These are phyloP conservation scores for Fusarium protoensiforme DNA, from an alignment of 2,329 filamentous ascomycete species.

Conservation along the genomic window DNA sequence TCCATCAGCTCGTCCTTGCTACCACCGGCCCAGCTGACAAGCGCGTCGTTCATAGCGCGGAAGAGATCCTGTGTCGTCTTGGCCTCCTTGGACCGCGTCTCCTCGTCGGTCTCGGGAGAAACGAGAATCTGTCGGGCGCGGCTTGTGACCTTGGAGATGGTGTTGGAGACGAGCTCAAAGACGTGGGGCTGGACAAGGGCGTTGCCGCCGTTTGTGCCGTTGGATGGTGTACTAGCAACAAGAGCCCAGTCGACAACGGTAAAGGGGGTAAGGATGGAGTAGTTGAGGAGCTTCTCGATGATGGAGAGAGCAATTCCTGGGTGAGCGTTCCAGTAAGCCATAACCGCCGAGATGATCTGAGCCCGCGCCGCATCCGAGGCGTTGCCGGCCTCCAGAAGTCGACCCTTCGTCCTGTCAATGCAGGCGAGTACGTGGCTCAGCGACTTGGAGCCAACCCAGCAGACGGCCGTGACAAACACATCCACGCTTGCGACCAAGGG, in stretches of 20 bases:
- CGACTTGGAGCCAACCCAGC: slow-evolving; percentile 93
- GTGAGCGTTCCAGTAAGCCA: slow-evolving; percentile 93
- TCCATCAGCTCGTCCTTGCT: slow-evolving; percentile 82
- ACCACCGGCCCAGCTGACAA: slow-evolving; percentile 77
- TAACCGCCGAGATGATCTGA: slow-evolving; percentile 91
- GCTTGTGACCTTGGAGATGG: slow-evolving; percentile 88
- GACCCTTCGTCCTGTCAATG: slow-evolving; percentile 93
- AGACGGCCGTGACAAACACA: slow-evolving; percentile 92
- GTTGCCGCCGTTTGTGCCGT: slow-evolving; percentile 65
- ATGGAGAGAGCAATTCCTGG: slow-evolving; percentile 93
- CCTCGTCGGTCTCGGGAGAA: slow-evolving; percentile 70
- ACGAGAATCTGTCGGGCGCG: slow-evolving; percentile 84
- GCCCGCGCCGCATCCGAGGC: slow-evolving; percentile 79
- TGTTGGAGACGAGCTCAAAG: slow-evolving; percentile 91
- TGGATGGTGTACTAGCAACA: slow-evolving; percentile 63
- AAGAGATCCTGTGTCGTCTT: slow-evolving; percentile 84
- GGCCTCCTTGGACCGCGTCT: slow-evolving; percentile 76
- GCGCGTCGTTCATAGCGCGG: slow-evolving; percentile 80
- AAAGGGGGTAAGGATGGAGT: slow-evolving; percentile 88
- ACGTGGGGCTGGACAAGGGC: slow-evolving; percentile 79
- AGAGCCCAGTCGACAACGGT: slow-evolving; percentile 93
- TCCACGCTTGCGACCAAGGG: slow-evolving; percentile 89
- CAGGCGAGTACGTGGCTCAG: slow-evolving; percentile 95
- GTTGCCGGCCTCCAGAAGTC: slow-evolving; percentile 81
- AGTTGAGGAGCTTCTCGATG: slow-evolving; percentile 96